Percentiles rank a stretch among this genome's conserved stretches.
Evolutionary conservation across 106 monocot species (phyloP).

Genomic region (Dendrobium nobile): DNA sequence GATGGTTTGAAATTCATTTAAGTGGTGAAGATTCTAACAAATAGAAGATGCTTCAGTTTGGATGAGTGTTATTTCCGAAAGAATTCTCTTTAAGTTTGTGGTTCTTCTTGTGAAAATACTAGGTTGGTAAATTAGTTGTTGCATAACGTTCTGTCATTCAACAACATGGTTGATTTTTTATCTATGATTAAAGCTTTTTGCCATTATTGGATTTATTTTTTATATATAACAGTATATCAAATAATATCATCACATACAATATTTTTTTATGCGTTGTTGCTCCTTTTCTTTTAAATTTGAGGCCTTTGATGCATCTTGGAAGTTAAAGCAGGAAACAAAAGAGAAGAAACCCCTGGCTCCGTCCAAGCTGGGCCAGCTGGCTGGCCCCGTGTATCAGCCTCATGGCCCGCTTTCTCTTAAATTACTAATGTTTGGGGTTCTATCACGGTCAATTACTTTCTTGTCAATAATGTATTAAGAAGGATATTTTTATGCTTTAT

Average conservation of each 20-base stretch:
- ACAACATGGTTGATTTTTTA: neutral
- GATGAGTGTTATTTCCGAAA: neutral
- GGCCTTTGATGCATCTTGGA: neutral
- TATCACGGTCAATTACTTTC: neutral
- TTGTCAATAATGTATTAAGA: neutral
- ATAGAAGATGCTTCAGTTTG: neutral
- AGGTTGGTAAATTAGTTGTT: neutral
- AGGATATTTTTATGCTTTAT: neutral
- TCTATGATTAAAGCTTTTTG: neutral
- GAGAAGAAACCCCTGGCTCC: too few relatives aligned
- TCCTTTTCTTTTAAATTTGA: neutral
- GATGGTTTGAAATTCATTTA: neutral
- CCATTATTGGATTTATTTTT: neutral
- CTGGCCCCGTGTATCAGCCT: too few relatives aligned
- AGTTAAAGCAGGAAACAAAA: too few relatives aligned
- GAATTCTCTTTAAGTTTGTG: neutral
- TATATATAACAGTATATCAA: neutral
- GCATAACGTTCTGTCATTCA: neutral
- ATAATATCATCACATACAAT: neutral
- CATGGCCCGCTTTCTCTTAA: neutral
- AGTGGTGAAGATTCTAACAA: neutral
- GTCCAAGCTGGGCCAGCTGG: too few relatives aligned
- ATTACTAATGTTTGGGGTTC: neutral
- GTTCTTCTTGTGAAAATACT: neutral
- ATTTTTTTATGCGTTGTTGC: neutral